Evolutionary conservation across 1,284 basidiomycete species (phyloP).

Genomic region (Mycena sp.): DNA sequence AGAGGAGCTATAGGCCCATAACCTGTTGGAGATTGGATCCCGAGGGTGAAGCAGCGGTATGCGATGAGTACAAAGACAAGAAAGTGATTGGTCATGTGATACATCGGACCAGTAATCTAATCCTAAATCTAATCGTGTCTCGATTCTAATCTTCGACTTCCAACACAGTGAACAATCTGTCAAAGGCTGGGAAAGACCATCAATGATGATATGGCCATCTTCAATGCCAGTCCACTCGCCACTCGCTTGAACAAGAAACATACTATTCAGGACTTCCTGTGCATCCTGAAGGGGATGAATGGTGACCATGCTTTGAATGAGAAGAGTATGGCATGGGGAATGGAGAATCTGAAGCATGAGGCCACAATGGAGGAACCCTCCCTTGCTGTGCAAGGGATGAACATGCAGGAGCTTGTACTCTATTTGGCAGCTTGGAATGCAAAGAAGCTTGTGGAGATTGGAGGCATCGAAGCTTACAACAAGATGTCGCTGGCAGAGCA

Average conservation of each 20-base stretch:
- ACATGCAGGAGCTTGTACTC: not conserved
- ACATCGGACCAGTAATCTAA: no score
- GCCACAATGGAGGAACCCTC: not conserved
- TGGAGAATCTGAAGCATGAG: constrained; percentile 9
- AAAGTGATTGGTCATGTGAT: no score
- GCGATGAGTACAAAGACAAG: no score
- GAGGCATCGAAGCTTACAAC: constrained; percentile 15
- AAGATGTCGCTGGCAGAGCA: constrained; percentile 11
- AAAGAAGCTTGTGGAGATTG: not conserved
- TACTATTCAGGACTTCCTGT: no score
- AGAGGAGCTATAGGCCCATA: not conserved
- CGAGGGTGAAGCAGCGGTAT: no score
- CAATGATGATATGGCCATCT: no score
- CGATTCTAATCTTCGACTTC: no score
- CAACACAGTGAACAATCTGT: no score
- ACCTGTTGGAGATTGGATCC: constrained; percentile 36
- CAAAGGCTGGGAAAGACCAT: no score
- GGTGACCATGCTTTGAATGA: constrained; percentile 21
- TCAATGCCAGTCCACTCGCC: no score
- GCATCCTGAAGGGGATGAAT: constrained; percentile 2
- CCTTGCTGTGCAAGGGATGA: not conserved
- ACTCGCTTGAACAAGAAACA: no score
- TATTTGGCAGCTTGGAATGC: not conserved
- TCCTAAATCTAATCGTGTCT: no score
- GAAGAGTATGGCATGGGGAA: constrained; percentile 6